Base-by-base conservation (phyloP, 441 rosid genomes). In the Viola pubescens region DNA sequence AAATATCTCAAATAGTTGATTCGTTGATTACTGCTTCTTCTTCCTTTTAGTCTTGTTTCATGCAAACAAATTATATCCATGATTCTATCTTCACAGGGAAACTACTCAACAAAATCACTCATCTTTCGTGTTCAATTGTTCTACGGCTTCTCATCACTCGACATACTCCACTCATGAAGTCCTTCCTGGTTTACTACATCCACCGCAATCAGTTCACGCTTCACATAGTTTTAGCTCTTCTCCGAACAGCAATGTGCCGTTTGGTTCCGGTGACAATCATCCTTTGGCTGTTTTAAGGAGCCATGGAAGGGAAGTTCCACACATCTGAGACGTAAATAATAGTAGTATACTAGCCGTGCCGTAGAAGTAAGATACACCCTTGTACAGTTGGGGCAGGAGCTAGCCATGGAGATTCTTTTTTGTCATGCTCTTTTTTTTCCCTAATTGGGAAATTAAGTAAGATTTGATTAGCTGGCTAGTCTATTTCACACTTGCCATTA, bases 241-340 rank as follows among this genome's bases (percentile, higher is more conserved):
- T 7, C 61, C 69, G 37, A 73, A 50, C 50, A 66, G 60, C 53
- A 62, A 64, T 26, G 54, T 57, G 57, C 67, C 73, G n/a, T 66
- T 65, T 1, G 61, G 67, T 43, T 40, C 76, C 13, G 55, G 49
- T 46, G 70, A 66, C 63, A 77, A 65, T 60, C 76, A 72, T 64
- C 79, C 75, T 12, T 59, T 66, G 61, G 52, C 70, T n/a, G 4
- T 65, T 48, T 45, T 52, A 52, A 69, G 72, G 61, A 70, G 61
- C 46, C 72, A 37, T 39, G 76, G 78, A 59, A 60, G 69, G 60
- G 77, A 78, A 68, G 62, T 74, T 19, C 69, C 62, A 3, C 74
- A 66, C 45, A 63, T 73, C 58, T 75, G 72, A 76, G 60, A 26
- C 38, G 16, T 41, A 41, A 6, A 39, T 26, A 26, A 26, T 26